Evolutionary conservation across 495 filamentous ascomycete species (phyloP).

Genomic region (Aspergillus bridgeri): DNA sequence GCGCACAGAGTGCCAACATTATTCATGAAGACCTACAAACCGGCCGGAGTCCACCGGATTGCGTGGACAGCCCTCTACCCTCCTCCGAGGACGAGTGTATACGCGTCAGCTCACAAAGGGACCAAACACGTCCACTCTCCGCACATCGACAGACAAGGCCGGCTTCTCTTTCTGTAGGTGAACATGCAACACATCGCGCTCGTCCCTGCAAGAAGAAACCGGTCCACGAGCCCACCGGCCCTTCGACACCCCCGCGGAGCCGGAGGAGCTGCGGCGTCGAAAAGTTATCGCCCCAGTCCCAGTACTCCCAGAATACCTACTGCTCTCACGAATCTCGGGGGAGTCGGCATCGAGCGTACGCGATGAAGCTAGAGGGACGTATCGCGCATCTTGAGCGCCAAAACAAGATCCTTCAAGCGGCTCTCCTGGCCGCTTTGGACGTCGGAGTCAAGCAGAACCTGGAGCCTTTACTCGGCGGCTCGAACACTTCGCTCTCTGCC

Average conservation of each 20-base stretch:
- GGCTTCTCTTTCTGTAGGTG: conserved; percentile 11
- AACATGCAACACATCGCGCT: conserved; percentile 4
- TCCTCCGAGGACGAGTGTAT: conserved; percentile 45
- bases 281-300: conserved; percentile 23
- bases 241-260: conserved; percentile 29
- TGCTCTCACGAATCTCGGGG: conserved; percentile 23
- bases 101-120: conserved; percentile 7
- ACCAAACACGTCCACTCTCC: conserved; percentile 11
- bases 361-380: conserved; percentile 33
- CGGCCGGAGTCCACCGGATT: conserved; percentile 15
- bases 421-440: conserved; percentile 40
- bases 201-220: conserved; percentile 9
- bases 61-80: conserved; percentile 35
- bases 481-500: conserved; percentile 19
- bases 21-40: conserved; percentile 23
- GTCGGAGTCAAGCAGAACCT: conserved; percentile 29
- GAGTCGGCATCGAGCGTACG: conserved; percentile 14
- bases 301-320: conserved; percentile 22
- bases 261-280: conserved; percentile 21
- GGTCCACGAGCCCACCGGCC: conserved; percentile 3
- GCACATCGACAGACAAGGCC: conserved; percentile 12
- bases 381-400: conserved; percentile 42
- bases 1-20: conserved; percentile 25
- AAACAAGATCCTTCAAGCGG: conserved; percentile 45
- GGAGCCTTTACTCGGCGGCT: conserved; percentile 23